Percentiles rank a stretch among this genome's conserved stretches.
Evolutionary conservation across 305 asterid species (phyloP).

Genomic region (Fraxinus sp.): DNA sequence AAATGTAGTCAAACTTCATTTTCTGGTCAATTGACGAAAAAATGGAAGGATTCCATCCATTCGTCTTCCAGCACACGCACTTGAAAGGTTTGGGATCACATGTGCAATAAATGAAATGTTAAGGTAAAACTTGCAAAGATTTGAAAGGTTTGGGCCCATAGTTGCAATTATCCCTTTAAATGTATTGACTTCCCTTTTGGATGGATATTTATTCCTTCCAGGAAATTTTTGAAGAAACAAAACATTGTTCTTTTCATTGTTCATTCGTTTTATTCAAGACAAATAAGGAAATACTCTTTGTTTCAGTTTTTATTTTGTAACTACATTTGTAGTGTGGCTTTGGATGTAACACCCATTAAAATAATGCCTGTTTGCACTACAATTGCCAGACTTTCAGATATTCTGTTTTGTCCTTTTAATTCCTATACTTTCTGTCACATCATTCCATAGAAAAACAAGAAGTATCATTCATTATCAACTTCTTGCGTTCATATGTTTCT

Average conservation of each 20-base stretch:
- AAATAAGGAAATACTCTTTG: neutral
- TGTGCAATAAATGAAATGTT: neutral
- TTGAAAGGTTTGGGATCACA: neutral
- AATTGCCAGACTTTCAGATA: neutral
- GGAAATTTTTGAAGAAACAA: neutral
- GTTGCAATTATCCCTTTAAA: neutral
- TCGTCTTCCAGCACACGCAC: neutral
- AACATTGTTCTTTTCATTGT: neutral
- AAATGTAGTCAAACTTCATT: neutral
- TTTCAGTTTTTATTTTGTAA: neutral
- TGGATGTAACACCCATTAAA: neutral
- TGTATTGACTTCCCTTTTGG: slow-evolving; percentile 8
- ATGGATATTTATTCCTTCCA: slow-evolving; percentile 18
- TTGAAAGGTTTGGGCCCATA: neutral
- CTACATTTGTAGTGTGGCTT: neutral
- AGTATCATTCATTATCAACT: neutral
- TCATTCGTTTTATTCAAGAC: neutral
- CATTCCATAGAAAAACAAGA: neutral
- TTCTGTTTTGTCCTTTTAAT: neutral
- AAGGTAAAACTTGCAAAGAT: neutral
- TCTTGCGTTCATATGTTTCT: neutral
- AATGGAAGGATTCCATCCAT: neutral
- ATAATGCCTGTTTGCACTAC: neutral
- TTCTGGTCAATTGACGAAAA: neutral
- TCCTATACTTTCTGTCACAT: neutral